Evolutionary conservation across 768 basidiomycete genomes (phyloP).

Genomic region (Podaxis sp.): DNA sequence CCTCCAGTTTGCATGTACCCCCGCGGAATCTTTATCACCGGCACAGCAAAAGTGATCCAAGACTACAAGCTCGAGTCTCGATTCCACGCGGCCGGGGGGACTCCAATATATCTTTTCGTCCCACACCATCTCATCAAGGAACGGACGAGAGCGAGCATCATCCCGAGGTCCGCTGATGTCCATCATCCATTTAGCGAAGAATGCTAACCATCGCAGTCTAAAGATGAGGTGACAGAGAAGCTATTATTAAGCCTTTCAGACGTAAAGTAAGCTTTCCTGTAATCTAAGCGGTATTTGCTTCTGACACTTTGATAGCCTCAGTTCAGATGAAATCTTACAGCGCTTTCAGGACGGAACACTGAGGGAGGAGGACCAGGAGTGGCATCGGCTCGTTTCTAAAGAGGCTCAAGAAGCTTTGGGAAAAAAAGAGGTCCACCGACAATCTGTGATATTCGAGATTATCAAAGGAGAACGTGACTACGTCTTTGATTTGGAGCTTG

Average conservation of each 20-base stretch:
- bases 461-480: conserved; percentile 91
- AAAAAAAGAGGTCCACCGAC: conserved; percentile 78
- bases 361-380: conserved; percentile 72
- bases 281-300: conserved; percentile 21
- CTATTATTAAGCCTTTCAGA: neutral
- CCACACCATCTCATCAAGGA: conserved; percentile 31
- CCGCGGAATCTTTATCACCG: conserved; percentile 30
- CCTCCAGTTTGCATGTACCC: conserved; percentile 23
- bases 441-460: conserved; percentile 86
- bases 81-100: conserved; percentile 19
- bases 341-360: conserved; percentile 71
- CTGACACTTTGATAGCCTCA: conserved; percentile 41
- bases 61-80: conserved; percentile 18
- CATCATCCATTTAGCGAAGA: neutral
- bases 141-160: neutral
- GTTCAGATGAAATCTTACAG: conserved; percentile 61
- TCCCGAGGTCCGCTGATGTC: conserved; percentile 1
- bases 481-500: conserved; percentile 72
- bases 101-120: conserved; percentile 34
- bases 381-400: conserved; percentile 78
- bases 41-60: conserved; percentile 40
- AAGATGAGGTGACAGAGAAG: neutral
- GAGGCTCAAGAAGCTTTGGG: conserved; percentile 70
- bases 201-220: neutral
- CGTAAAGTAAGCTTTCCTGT: conserved; percentile 19